Base-by-base conservation (phyloP, 805 yeast species). In the Torulaspora quercuum region DNA sequence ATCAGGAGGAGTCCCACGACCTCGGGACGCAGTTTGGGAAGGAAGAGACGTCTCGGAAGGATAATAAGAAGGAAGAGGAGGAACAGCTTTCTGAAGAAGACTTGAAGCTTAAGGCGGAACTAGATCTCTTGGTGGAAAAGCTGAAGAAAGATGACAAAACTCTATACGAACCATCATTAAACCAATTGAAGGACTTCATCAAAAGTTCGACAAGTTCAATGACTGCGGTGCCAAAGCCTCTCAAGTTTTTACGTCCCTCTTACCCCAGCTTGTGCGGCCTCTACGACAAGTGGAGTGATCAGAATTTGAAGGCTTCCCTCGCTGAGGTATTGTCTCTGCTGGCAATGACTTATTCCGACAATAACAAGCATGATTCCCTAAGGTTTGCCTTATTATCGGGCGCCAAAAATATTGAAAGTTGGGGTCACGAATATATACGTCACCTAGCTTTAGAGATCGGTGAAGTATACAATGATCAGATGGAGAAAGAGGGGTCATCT, bases 201-300 rank as follows among this genome's bases (percentile, higher is more conserved):
- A 78, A 86, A 48, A 94, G 92, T 37, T 84, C 97, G 8, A 92
- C 99, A 3, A 85, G 96, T 24, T 89, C 97, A 6, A 92, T 92
- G 97, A 92, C 98, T 2, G 99, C 99, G 3, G 98, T 92, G 34
- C 99, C 99, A 24, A 92, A 92, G 64, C 99, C 99, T 4, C 75
- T 92, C 65, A 94, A 92, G 68, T 92, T 92, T 59, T 72, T 92
- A 47, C 78, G 95, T 55, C 95, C 97, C 6, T 85, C 79, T 55
- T 92, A 81, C 58, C 79, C 81, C 13, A 53, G 70, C n/a, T 69
- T 92, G 53, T 75, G 76, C 21, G 72, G 68, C 37, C 64, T 84
- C 25, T 83, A 81, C 60, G 79, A 75, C 23, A 67, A 69, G 22
- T 87, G 96, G 95, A 63, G 69, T 8, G 67, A 69, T 35, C 52